phyloP scores from a whole-genome alignment of 306 rosid species.

The Ormosia semicastrata region DNA sequence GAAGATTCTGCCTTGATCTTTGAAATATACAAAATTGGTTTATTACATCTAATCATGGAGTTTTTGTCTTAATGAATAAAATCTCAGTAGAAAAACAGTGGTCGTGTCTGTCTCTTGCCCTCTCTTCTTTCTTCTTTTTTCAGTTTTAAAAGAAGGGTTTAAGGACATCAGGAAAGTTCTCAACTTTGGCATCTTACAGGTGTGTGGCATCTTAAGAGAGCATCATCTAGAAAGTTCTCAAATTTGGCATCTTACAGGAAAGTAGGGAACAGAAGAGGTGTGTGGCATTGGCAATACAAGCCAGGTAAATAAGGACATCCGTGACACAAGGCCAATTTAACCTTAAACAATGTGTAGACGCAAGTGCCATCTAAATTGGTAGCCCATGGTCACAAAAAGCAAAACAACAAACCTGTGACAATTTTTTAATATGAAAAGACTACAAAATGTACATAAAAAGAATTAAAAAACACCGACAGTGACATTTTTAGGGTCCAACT shows the following conservation, averaged over 20 bases:
- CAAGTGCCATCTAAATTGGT: neutral
- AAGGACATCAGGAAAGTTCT: constrained; percentile 32
- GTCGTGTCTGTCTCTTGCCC: neutral
- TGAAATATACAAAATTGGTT: neutral
- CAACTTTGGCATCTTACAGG: constrained; percentile 24
- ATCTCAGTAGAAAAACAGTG: constrained; percentile 20
- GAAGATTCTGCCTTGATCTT: constrained; percentile 30
- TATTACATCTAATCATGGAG: neutral
- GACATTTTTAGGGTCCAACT: neutral
- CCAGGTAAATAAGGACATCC: constrained; percentile 27
- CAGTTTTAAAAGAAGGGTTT: neutral
- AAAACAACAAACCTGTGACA: neutral
- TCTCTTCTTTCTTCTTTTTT: neutral
- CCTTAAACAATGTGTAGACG: constrained; percentile 29
- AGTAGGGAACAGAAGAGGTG: constrained; percentile 6
- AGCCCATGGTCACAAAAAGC: constrained; percentile 23
- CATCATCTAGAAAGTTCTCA: constrained; percentile 40
- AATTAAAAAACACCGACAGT: constrained; percentile 10
- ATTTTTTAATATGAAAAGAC: neutral
- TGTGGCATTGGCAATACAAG: neutral
- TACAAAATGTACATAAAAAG: neutral
- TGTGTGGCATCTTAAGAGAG: neutral
- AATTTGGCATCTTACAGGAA: constrained; percentile 22
- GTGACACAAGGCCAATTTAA: constrained; percentile 1
- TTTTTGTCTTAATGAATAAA: neutral